These are phyloP conservation scores for Melastoma candidum DNA, from an alignment of 441 rosid species.

Conservation along the genomic window DNA sequence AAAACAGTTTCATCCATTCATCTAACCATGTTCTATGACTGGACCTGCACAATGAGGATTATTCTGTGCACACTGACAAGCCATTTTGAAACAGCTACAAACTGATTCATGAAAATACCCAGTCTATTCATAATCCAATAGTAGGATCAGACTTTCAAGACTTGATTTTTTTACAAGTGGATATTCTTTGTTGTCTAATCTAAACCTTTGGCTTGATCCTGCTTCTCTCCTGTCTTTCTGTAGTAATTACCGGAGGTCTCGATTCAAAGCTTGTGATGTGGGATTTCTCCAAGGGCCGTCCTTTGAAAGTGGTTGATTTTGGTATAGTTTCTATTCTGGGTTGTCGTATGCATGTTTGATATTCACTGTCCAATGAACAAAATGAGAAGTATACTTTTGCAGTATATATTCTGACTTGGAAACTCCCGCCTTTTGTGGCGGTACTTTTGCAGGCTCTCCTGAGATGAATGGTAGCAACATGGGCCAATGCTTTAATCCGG, in stretches of 20 bases:
- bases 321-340: constrained; percentile 27
- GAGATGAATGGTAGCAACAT: constrained; percentile 26
- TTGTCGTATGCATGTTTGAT: not conserved
- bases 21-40: too few relatives aligned
- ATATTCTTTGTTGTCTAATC: too few relatives aligned
- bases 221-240: not conserved
- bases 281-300: constrained; percentile 86
- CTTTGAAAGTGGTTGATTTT: constrained; percentile 56
- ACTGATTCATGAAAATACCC: too few relatives aligned
- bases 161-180: too few relatives aligned
- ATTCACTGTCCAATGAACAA: too few relatives aligned
- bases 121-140: too few relatives aligned
- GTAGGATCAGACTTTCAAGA: too few relatives aligned
- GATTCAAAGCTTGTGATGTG: constrained; percentile 81
- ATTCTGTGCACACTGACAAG: too few relatives aligned
- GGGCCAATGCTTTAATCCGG: constrained; percentile 76
- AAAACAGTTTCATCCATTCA: too few relatives aligned
- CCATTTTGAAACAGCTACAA: too few relatives aligned
- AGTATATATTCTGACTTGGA: not conserved
- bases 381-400: too few relatives aligned
- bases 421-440: not conserved
- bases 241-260: constrained; percentile 83
- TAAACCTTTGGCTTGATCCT: not conserved
- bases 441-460: constrained; percentile 34
- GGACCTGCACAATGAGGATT: too few relatives aligned